phyloP scores from a whole-genome alignment of 2,329 filamentous ascomycete species.

The Aureobasidium sp. region DNA sequence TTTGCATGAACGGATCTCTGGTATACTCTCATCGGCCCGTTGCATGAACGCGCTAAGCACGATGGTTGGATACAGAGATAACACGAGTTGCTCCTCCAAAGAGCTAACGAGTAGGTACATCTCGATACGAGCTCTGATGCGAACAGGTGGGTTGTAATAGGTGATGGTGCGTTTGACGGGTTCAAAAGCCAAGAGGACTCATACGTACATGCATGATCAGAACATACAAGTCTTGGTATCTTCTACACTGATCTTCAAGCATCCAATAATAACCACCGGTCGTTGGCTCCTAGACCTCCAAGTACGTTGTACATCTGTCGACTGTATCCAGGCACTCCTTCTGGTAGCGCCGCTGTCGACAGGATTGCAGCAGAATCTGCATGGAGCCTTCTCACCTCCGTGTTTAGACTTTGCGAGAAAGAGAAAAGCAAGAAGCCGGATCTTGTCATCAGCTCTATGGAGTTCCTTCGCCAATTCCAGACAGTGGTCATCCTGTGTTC shows the following conservation, averaged over 20 bases:
- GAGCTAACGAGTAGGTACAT: constrained; percentile 5
- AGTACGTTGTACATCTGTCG: background rate
- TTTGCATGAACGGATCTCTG: background rate
- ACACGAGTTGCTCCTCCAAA: background rate
- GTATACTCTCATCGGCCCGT: background rate
- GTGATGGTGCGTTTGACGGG: background rate
- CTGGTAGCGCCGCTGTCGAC: background rate
- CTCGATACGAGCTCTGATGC: constrained; percentile 5
- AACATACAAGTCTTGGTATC: background rate
- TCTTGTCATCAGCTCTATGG: background rate
- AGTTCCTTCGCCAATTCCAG: no score
- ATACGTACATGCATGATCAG: background rate
- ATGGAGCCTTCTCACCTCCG: constrained; percentile 3
- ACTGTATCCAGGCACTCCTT: background rate
- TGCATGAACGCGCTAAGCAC: background rate
- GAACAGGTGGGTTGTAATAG: constrained; percentile 2
- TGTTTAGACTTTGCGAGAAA: background rate
- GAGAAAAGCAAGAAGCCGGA: background rate
- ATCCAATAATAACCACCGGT: background rate
- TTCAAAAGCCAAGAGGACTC: background rate
- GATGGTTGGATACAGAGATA: background rate
- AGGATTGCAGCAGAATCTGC: constrained; percentile 1
- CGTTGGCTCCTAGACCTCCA: background rate
- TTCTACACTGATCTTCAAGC: background rate
- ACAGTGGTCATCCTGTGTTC: background rate